Percentiles rank a stretch among this genome's conserved stretches.
Conservation (phyloP, 257 asterid genomes). For the Solanum chilense region DNA sequence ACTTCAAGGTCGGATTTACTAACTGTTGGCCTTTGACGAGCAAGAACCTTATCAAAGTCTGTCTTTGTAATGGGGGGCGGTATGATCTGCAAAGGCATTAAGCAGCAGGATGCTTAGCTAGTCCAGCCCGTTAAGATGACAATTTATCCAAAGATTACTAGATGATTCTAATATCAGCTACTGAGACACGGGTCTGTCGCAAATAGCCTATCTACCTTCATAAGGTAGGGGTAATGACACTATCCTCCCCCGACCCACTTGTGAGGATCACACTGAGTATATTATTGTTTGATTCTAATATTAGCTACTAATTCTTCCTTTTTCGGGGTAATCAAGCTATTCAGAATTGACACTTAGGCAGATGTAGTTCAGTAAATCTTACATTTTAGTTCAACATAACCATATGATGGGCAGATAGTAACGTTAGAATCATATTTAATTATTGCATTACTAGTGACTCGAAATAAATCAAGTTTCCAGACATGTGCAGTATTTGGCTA, state of each 20-base stretch:
- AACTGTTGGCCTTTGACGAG: conserved; percentile 87
- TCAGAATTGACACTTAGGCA: not conserved
- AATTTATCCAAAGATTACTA: not conserved
- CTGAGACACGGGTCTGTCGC: not conserved
- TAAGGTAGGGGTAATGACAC: not conserved
- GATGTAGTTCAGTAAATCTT: not conserved
- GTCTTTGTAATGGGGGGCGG: conserved; percentile 87
- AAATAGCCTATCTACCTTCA: not conserved
- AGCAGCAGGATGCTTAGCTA: not conserved
- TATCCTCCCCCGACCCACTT: not conserved
- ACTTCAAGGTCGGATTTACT: conserved; percentile 90
- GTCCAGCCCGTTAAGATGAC: not conserved
- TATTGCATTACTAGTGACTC: not conserved
- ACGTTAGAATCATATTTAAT: not conserved
- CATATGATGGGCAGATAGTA: not conserved
- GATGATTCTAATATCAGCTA: not conserved
- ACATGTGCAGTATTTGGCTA: not conserved
- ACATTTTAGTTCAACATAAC: not conserved
- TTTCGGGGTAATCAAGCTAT: not conserved
- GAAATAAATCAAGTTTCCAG: not conserved
- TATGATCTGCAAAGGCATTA: conserved; percentile 38
- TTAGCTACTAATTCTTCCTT: not conserved
- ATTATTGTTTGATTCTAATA: not conserved
- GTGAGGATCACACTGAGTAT: not conserved
- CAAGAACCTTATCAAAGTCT: conserved; percentile 90